Percentiles rank a stretch among this genome's conserved stretches.
Evolutionary conservation across 2,329 filamentous ascomycete genomes (phyloP).

Genomic region (Exutisphaerella laricina): DNA sequence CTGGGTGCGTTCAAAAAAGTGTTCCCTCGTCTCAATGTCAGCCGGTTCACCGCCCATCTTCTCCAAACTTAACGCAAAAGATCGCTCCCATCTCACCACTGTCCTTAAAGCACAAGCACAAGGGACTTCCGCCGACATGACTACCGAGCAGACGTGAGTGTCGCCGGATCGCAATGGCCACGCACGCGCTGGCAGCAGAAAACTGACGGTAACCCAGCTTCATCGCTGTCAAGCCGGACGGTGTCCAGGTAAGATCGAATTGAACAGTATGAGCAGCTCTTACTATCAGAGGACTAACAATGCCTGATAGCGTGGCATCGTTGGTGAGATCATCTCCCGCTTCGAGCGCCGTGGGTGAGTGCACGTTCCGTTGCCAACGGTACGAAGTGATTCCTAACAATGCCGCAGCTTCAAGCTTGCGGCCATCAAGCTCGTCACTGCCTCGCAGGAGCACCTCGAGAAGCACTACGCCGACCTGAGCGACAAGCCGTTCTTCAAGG

Average conservation of each 20-base stretch:
- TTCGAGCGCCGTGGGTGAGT: conserved; percentile 92
- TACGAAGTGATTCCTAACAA: conserved; percentile 1
- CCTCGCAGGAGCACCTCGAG: conserved; percentile 93
- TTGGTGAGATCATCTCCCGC: conserved; percentile 95
- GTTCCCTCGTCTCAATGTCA: no score
- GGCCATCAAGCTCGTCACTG: conserved; percentile 90
- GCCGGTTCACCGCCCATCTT: conserved; percentile 39
- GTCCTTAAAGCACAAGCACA: conserved; percentile 26
- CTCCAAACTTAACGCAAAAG: conserved; percentile 44
- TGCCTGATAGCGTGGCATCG: conserved; percentile 75
- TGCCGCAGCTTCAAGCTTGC: conserved; percentile 83
- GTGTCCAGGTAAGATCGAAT: conserved; percentile 78
- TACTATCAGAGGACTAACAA: conserved; percentile 10
- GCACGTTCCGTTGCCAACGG: not conserved
- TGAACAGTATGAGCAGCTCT: not conserved
- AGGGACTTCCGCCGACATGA: conserved; percentile 39
- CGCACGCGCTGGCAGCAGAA: conserved; percentile 3
- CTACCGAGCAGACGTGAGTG: conserved; percentile 81
- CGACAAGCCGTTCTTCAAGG: conserved; percentile 94
- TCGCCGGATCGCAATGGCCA: not conserved
- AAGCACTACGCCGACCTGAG: conserved; percentile 92
- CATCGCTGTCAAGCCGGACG: conserved; percentile 99
- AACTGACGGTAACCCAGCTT: conserved; percentile 57
- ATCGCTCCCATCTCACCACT: conserved; percentile 41
- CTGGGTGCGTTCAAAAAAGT: no score